phyloP scores from a whole-genome alignment of 2,329 filamentous ascomycete genomes.

The Phialophora expanda region DNA sequence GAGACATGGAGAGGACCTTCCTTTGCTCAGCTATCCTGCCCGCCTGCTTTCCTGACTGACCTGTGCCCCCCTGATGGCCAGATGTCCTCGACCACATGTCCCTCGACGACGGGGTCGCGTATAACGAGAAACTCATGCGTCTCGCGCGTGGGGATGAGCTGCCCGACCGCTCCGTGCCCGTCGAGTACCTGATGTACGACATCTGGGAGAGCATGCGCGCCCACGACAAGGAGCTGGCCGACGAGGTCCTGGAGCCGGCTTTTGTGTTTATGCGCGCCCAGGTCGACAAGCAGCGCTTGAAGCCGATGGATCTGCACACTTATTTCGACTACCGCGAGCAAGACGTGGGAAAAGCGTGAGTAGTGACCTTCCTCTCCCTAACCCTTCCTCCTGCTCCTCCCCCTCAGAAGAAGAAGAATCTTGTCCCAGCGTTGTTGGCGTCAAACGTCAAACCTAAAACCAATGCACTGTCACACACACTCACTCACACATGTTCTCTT shows the following conservation, averaged over 20 bases:
- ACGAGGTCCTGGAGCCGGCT: neutral
- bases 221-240: neutral
- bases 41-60: neutral
- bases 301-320: neutral
- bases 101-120: neutral
- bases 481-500: no score
- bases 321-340: neutral
- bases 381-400: no score
- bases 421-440: no score
- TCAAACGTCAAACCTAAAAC: no score
- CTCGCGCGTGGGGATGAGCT: neutral
- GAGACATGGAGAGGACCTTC: no score
- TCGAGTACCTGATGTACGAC: neutral
- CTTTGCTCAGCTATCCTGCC: neutral
- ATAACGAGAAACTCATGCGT: neutral
- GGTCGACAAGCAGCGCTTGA: neutral
- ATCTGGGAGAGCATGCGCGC: neutral
- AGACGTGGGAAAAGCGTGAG: neutral
- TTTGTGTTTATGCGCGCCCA: neutral
- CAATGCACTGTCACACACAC: no score
- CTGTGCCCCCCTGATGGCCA: neutral
- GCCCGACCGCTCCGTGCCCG: neutral
- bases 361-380: neutral
- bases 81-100: neutral
- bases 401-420: no score